Percentiles rank a stretch among this genome's conserved stretches.
Conservation (phyloP, 2,329 filamentous ascomycete genomes). For the Pestalotiopsis sp. region DNA sequence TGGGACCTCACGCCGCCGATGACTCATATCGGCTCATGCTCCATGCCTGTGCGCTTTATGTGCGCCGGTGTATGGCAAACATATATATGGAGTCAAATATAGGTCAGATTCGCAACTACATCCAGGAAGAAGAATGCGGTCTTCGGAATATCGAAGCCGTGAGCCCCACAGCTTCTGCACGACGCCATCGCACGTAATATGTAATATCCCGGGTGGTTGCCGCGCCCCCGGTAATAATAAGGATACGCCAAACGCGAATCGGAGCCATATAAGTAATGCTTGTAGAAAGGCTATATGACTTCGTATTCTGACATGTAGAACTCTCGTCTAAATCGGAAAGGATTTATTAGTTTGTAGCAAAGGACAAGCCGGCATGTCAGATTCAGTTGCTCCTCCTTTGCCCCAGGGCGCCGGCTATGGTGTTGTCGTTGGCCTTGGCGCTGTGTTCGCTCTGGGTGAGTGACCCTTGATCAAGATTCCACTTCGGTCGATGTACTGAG, state of each 20-base stretch:
- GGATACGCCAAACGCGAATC: not conserved
- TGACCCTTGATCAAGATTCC: not conserved
- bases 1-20: too few species aligned
- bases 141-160: not conserved
- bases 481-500: not conserved
- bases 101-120: too few species aligned
- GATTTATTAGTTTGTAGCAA: not conserved
- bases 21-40: too few species aligned
- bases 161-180: not conserved
- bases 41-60: too few species aligned
- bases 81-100: too few species aligned
- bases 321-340: not conserved
- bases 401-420: not conserved
- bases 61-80: too few species aligned
- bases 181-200: not conserved
- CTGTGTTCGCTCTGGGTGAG: not conserved
- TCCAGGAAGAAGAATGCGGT: not conserved
- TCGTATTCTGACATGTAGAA: too few species aligned
- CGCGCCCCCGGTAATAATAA: not conserved
- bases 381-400: not conserved
- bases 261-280: not conserved
- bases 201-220: not conserved
- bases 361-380: not conserved
- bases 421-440: conserved; percentile 1
- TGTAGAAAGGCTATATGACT: too few species aligned